Evolutionary conservation across 345 rosid species (phyloP).

Genomic region (Capsella bursapastoris): DNA sequence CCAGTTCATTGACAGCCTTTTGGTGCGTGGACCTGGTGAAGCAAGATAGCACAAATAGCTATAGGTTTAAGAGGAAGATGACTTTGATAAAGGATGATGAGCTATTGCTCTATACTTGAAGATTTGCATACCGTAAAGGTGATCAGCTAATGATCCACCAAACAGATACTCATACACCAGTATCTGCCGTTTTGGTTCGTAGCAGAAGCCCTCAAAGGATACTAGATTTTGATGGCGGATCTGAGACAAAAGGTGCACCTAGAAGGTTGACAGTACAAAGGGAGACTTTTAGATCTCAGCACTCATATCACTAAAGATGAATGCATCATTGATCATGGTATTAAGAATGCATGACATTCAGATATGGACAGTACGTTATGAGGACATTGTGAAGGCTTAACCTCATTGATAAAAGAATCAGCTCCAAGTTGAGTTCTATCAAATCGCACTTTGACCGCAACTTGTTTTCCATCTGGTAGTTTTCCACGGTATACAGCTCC

Average conservation of each 20-base stretch:
- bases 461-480: conserved; percentile 74
- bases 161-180: conserved; percentile 88
- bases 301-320: neutral
- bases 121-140: conserved; percentile 72
- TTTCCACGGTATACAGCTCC: conserved; percentile 90
- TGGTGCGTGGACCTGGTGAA: conserved; percentile 60
- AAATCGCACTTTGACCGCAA: conserved; percentile 89
- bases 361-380: neutral
- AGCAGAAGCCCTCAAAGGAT: conserved; percentile 81
- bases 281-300: conserved; percentile 15
- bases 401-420: conserved; percentile 94
- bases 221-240: conserved; percentile 90
- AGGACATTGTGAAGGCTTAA: conserved; percentile 26
- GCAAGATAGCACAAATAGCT: neutral
- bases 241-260: conserved; percentile 83
- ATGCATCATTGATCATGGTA: neutral
- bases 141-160: conserved; percentile 86
- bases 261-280: conserved; percentile 20
- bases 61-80: conserved; percentile 9
- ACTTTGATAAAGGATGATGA: conserved; percentile 18
- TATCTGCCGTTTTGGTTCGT: conserved; percentile 82
- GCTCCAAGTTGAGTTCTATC: conserved; percentile 88
- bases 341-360: conserved; percentile 1
- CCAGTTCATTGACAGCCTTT: conserved; percentile 73
- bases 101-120: neutral